Percentiles rank a stretch among this genome's conserved stretches.
These are phyloP conservation scores for Elaeis oleifera DNA, from an alignment of 202 grass and related monocot species.

Conservation along the genomic window DNA sequence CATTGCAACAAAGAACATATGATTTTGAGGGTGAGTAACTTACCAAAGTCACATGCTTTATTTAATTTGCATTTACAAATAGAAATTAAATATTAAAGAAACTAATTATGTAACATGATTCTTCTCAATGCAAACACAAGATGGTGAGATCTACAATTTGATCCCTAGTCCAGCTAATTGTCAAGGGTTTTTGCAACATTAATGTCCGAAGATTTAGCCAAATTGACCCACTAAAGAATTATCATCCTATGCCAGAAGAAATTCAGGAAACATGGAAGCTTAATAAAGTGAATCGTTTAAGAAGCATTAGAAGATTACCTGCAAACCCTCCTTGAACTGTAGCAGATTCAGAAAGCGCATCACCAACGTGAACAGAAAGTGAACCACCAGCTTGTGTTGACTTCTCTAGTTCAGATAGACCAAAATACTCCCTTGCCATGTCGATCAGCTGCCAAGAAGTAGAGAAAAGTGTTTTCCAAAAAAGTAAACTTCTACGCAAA, in stretches of 20 bases:
- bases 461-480: slow-evolving; percentile 23
- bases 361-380: slow-evolving; percentile 62
- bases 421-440: slow-evolving; percentile 80
- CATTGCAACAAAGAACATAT: slow-evolving; percentile 6
- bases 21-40: not conserved
- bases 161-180: too few species aligned
- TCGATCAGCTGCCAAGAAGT: slow-evolving; percentile 60
- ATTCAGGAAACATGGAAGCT: too few species aligned
- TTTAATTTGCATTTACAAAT: slow-evolving; percentile 4
- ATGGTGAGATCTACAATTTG: too few species aligned
- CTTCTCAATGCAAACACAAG: too few species aligned
- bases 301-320: slow-evolving; percentile 29
- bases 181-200: too few species aligned
- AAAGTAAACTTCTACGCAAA: not conserved
- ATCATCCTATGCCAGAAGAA: too few species aligned
- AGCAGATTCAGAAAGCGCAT: slow-evolving; percentile 79
- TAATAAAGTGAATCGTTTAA: too few species aligned
- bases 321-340: slow-evolving; percentile 72
- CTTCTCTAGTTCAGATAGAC: slow-evolving; percentile 69
- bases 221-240: too few species aligned
- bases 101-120: too few species aligned
- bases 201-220: too few species aligned
- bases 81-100: too few species aligned
- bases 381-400: slow-evolving; percentile 62
- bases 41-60: not conserved